Evolutionary conservation across 73 alveolate species (phyloP).

Genomic region (Paramecium sexaurelia): DNA sequence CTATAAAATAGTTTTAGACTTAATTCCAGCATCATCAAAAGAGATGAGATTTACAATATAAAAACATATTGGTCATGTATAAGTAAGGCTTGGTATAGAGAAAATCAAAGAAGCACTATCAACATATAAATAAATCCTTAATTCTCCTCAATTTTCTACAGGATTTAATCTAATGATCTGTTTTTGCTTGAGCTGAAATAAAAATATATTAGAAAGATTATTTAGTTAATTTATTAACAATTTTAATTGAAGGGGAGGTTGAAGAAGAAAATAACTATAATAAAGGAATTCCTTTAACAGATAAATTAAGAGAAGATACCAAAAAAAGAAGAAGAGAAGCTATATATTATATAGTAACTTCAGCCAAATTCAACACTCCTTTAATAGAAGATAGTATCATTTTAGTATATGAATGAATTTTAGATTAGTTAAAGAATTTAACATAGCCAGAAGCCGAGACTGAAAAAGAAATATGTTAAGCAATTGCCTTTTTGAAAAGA

Average conservation of each 20-base stretch:
- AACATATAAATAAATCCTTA: constrained; percentile 84
- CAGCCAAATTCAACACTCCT: constrained; percentile 96
- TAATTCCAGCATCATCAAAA: constrained; percentile 93
- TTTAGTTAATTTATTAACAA: constrained; percentile 83
- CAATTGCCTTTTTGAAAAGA: constrained; percentile 92
- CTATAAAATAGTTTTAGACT: constrained; percentile 99
- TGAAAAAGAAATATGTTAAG: constrained; percentile 97
- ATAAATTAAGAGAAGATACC: constrained; percentile 93
- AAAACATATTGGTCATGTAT: constrained; percentile 98
- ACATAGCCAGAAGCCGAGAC: constrained; percentile 93
- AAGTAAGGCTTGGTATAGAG: constrained; percentile 90
- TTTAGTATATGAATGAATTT: constrained; percentile 92
- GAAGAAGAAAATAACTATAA: constrained; percentile 87
- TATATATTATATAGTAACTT: constrained; percentile 80
- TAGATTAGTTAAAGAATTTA: constrained; percentile 90
- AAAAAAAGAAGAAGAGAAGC: constrained; percentile 92
- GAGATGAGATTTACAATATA: constrained; percentile 97
- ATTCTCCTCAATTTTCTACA: constrained; percentile 80
- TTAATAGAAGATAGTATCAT: constrained; percentile 92
- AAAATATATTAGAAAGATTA: constrained; percentile 79
- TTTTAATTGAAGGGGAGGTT: constrained; percentile 93
- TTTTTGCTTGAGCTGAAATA: constrained; percentile 93
- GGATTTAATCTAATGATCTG: constrained; percentile 94
- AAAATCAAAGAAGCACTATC: constrained; percentile 81
- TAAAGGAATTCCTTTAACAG: constrained; percentile 74